Conservation (phyloP, 148 eudicot genomes). For the Chenopodium suecicum region DNA sequence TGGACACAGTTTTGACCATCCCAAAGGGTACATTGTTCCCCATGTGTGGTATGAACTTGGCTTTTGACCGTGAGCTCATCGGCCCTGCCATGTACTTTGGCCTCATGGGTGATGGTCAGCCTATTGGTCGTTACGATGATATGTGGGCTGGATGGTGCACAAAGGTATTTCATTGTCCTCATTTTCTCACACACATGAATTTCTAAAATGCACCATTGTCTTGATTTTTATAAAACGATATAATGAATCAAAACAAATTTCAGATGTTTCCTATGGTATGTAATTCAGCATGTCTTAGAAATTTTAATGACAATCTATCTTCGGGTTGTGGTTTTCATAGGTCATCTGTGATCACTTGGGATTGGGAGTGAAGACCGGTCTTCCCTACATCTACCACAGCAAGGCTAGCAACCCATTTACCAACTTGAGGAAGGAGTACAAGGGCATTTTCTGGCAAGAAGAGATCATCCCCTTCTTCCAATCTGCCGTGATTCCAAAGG, state of each 20-base stretch:
- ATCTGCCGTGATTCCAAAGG: slow-evolving; percentile 45
- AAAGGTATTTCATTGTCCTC: slow-evolving; percentile 32
- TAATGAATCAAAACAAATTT: not conserved
- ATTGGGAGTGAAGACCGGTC: slow-evolving; percentile 57
- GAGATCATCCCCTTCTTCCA: slow-evolving; percentile 71
- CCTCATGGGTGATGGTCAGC: slow-evolving; percentile 76
- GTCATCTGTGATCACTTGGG: slow-evolving; percentile 61
- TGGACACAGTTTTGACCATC: slow-evolving; percentile 58
- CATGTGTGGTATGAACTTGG: slow-evolving; percentile 74
- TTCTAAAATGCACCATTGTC: not conserved
- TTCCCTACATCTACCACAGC: slow-evolving; percentile 66
- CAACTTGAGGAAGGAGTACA: slow-evolving; percentile 59
- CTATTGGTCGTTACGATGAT: slow-evolving; percentile 68
- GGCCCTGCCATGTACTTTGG: slow-evolving; percentile 76
- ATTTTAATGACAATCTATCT: not conserved
- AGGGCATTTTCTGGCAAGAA: slow-evolving; percentile 69
- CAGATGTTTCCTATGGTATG: not conserved
- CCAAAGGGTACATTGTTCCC: slow-evolving; percentile 65
- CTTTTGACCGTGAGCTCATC: slow-evolving; percentile 60
- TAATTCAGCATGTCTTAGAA: too few species aligned
- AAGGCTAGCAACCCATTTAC: slow-evolving; percentile 65
- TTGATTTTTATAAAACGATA: not conserved
- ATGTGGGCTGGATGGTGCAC: slow-evolving; percentile 77
- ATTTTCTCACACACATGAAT: too few species aligned
- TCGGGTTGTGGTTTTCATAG: slow-evolving; percentile 20